phyloP scores from a whole-genome alignment of 2,329 filamentous ascomycete species.

The Sporothrix curviconia region DNA sequence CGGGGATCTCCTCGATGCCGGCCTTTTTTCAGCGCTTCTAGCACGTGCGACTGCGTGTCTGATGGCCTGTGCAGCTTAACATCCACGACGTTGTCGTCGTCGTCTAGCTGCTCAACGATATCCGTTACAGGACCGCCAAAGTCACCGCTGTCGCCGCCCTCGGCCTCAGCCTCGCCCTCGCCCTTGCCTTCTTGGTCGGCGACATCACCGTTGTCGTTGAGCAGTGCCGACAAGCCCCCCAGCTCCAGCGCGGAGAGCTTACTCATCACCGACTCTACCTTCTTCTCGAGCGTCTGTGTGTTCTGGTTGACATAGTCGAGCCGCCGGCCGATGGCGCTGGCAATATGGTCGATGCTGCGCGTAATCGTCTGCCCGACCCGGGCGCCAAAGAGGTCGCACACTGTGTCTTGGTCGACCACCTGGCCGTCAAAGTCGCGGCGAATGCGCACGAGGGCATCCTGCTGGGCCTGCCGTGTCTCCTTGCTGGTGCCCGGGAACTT shows the following conservation, averaged over 20 bases:
- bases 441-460: conserved; percentile 51
- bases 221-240: conserved; percentile 43
- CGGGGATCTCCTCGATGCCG: conserved; percentile 46
- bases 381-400: conserved; percentile 42
- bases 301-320: conserved; percentile 89
- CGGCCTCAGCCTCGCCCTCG: conserved; percentile 53
- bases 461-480: conserved; percentile 19
- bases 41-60: conserved; percentile 58
- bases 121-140: conserved; percentile 75
- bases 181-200: conserved; percentile 38
- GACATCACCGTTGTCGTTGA: conserved; percentile 34
- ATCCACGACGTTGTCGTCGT: conserved; percentile 76
- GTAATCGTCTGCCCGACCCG: conserved; percentile 28
- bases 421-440: conserved; percentile 55
- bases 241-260: conserved; percentile 60
- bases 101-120: conserved; percentile 87
- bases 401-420: conserved; percentile 53
- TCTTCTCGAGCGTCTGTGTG: conserved; percentile 64
- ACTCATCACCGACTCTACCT: conserved; percentile 61
- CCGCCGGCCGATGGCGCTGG: conserved; percentile 62
- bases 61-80: conserved; percentile 61
- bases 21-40: conserved; percentile 70
- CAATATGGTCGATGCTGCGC: conserved; percentile 55
- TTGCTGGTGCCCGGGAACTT: conserved; percentile 33
- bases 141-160: conserved; percentile 48